A percentile compares a stretch with the other conserved stretches of the same genome.
Conservation (phyloP, 352 stramenopile genomes). For the Peronosclerospora sorghi region DNA sequence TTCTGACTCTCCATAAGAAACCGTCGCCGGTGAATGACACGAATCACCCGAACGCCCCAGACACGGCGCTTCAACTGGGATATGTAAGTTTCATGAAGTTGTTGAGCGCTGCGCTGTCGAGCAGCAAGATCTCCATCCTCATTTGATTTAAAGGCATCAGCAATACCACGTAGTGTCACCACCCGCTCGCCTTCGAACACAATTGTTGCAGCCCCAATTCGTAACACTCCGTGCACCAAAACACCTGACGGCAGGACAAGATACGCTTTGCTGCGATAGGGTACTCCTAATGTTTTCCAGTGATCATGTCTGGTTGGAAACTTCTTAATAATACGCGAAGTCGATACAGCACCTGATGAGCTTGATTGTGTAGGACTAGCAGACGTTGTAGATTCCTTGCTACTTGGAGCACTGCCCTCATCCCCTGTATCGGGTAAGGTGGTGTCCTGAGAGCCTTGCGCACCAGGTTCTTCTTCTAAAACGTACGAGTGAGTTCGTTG, state of each 20-base stretch:
- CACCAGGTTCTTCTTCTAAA: constrained; percentile 14
- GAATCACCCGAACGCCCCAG: constrained; percentile 72
- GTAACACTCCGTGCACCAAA: constrained; percentile 61
- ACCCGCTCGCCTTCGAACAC: constrained; percentile 76
- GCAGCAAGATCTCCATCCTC: constrained; percentile 23
- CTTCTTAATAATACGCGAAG: constrained; percentile 23
- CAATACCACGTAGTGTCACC: constrained; percentile 48
- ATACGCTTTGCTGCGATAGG: constrained; percentile 72
- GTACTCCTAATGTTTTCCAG: constrained; percentile 48
- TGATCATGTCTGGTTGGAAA: constrained; percentile 43
- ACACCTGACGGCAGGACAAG: constrained; percentile 59
- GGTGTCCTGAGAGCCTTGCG: constrained; percentile 11
- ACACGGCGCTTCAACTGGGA: constrained; percentile 62
- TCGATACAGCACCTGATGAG: constrained; percentile 6
- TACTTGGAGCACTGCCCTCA: constrained; percentile 4
- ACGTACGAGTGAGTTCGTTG: constrained; percentile 20
- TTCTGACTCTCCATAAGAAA: constrained; percentile 65
- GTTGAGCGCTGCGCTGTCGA: constrained; percentile 22
- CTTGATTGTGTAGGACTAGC: constrained; percentile 11
- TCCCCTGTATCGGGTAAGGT: constrained; percentile 12
- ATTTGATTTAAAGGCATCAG: constrained; percentile 32
- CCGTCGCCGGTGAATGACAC: constrained; percentile 60
- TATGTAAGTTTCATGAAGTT: constrained; percentile 44
- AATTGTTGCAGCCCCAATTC: constrained; percentile 58
- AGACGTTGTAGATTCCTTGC: constrained; percentile 10